Evolutionary conservation across 257 asterid genomes (phyloP).

Genomic region (Plectranthus barbatus): DNA sequence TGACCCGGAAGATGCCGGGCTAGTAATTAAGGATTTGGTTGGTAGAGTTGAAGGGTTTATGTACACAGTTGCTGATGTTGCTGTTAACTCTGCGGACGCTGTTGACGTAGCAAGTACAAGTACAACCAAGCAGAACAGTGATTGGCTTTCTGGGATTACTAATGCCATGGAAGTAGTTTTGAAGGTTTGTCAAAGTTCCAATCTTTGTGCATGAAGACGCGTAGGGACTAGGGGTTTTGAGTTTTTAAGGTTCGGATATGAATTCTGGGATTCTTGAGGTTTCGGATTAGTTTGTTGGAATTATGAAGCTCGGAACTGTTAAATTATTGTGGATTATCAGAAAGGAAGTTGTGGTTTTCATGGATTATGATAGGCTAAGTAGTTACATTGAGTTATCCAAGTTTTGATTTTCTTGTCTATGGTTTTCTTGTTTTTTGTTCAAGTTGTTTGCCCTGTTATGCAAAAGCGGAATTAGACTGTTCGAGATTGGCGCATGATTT

Average conservation of each 20-base stretch:
- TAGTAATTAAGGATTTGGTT: conserved; percentile 45
- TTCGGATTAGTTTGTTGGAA: background rate
- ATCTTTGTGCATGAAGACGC: background rate
- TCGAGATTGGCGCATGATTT: background rate
- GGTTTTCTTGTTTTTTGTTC: background rate
- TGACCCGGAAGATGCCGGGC: conserved; percentile 55
- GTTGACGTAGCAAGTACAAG: conserved; percentile 42
- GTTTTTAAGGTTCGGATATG: background rate
- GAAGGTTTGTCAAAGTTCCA: conserved; percentile 53
- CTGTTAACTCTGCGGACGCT: conserved; percentile 51
- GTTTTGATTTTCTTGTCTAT: background rate
- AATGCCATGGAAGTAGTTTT: conserved; percentile 83
- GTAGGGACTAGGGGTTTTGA: background rate
- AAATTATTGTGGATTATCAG: background rate
- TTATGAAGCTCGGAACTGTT: background rate
- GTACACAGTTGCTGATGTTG: conserved; percentile 88
- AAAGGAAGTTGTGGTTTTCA: background rate
- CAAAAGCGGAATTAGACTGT: background rate
- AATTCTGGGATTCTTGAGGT: conserved; percentile 9
- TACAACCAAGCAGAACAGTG: conserved; percentile 55
- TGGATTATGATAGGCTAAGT: background rate
- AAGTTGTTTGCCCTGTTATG: background rate
- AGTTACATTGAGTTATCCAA: background rate
- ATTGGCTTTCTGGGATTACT: conserved; percentile 97
- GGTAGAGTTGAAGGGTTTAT: conserved; percentile 71